These are phyloP conservation scores for Verticillium albo-atrum DNA, from an alignment of 2,329 filamentous ascomycete species.

Conservation along the genomic window DNA sequence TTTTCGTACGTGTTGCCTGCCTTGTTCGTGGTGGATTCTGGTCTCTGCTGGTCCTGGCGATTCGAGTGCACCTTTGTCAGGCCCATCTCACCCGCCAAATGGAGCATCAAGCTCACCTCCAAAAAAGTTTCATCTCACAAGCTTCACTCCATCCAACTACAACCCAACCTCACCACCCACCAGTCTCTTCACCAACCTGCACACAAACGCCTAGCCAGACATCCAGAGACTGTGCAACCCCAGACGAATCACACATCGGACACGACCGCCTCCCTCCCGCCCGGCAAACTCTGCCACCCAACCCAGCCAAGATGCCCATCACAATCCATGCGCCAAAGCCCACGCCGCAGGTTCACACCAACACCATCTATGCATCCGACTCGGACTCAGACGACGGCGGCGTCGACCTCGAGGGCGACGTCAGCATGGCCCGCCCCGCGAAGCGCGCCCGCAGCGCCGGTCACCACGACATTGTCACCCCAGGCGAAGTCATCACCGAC, in stretches of 20 bases:
- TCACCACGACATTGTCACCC: constrained; percentile 66
- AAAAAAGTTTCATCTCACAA: background rate
- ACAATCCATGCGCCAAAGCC: constrained; percentile 40
- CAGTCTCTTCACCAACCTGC: background rate
- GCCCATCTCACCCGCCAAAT: background rate
- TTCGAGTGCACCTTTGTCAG: background rate
- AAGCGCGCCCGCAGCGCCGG: constrained; percentile 26
- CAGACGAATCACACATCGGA: background rate
- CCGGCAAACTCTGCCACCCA: background rate
- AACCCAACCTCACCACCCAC: background rate
- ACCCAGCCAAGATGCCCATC: constrained; percentile 35
- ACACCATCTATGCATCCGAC: constrained; percentile 23
- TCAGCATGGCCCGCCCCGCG: constrained; percentile 39
- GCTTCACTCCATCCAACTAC: background rate
- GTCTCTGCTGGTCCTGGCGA: background rate
- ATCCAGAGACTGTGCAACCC: background rate
- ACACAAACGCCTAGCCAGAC: background rate
- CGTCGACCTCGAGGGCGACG: constrained; percentile 38
- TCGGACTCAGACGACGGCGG: constrained; percentile 42
- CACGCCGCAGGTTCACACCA: constrained; percentile 15
- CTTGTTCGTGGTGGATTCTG: background rate
- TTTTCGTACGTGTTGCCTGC: background rate
- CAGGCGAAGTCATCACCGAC: constrained; percentile 81
- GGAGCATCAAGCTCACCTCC: background rate
- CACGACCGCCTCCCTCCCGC: background rate